Evolutionary conservation across 2,329 filamentous ascomycete genomes (phyloP).

Genomic region (Arthrocladium fulminans): DNA sequence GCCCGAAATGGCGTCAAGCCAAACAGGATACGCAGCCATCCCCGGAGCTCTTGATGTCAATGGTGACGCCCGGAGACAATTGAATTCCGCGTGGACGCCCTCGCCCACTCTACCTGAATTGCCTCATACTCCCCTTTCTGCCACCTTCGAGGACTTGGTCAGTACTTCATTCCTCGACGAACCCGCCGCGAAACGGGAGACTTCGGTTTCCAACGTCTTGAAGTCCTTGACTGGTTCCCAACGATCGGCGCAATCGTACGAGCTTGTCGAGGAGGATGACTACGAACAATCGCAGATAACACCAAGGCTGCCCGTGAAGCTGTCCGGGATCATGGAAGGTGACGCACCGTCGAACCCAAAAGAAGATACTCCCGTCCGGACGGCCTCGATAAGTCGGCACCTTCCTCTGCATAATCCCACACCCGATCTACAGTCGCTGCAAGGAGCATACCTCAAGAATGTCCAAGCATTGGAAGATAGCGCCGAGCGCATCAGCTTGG

Average conservation of each 20-base stretch:
- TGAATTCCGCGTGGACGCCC: not conserved
- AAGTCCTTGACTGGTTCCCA: conserved; percentile 7
- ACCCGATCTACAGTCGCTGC: conserved; percentile 41
- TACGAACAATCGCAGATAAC: conserved; percentile 27
- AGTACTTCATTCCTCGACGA: not conserved
- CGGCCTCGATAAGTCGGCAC: conserved; percentile 33
- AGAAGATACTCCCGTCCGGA: conserved; percentile 22
- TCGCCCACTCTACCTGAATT: conserved; percentile 4
- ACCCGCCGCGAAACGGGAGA: not conserved
- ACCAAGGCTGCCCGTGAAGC: conserved; percentile 5
- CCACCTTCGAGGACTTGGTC: conserved; percentile 5
- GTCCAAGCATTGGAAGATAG: conserved; percentile 41
- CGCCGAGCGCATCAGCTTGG: conserved; percentile 40
- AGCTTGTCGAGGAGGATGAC: conserved; percentile 40
- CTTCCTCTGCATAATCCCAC: conserved; percentile 40
- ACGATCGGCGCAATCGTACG: conserved; percentile 31
- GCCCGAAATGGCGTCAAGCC: not conserved
- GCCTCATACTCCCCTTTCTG: conserved; percentile 2
- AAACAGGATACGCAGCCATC: not conserved
- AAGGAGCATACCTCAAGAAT: conserved; percentile 43
- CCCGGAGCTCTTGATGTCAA: not conserved
- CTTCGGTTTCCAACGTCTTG: not conserved
- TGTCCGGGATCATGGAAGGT: conserved; percentile 3
- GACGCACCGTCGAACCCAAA: conserved; percentile 8
- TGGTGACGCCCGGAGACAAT: not conserved